A percentile compares a stretch with the other conserved stretches of the same genome.
phyloP scores from a whole-genome alignment of 2,329 filamentous ascomycete species.

The Chrysosporium queenslandicum region DNA sequence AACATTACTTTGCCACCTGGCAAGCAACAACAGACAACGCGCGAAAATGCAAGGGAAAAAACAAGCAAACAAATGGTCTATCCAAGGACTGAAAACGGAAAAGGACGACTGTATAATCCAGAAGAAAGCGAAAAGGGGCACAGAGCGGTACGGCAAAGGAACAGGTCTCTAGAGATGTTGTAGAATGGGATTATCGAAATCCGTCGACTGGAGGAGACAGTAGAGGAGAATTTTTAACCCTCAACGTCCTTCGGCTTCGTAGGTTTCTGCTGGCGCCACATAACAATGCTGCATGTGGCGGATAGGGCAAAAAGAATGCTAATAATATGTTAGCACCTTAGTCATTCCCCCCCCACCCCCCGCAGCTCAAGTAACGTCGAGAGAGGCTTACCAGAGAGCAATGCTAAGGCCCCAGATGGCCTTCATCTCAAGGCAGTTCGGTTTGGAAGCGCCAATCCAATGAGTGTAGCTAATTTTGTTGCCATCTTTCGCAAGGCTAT shows the following conservation, averaged over 20 bases:
- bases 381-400: constrained; percentile 51
- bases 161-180: background rate
- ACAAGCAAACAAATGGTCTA: background rate
- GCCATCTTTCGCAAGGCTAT: constrained; percentile 44
- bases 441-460: constrained; percentile 51
- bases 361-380: too few species aligned
- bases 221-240: background rate
- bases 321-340: constrained; percentile 9
- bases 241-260: constrained; percentile 36
- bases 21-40: background rate
- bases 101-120: background rate
- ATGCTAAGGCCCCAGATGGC: constrained; percentile 79
- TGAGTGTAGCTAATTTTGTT: constrained; percentile 41
- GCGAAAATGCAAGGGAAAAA: background rate
- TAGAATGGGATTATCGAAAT: constrained; percentile 1
- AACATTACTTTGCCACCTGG: constrained; percentile 2
- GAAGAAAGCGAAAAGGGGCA: background rate
- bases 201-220: background rate
- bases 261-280: constrained; percentile 52
- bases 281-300: constrained; percentile 46
- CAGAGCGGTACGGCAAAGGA: background rate
- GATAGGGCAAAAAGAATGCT: constrained; percentile 60
- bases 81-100: background rate
- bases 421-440: constrained; percentile 75
- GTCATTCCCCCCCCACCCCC: too few species aligned